Evolutionary conservation across 2,329 filamentous ascomycete genomes (phyloP).

Genomic region (Dactylellina parvicollis): DNA sequence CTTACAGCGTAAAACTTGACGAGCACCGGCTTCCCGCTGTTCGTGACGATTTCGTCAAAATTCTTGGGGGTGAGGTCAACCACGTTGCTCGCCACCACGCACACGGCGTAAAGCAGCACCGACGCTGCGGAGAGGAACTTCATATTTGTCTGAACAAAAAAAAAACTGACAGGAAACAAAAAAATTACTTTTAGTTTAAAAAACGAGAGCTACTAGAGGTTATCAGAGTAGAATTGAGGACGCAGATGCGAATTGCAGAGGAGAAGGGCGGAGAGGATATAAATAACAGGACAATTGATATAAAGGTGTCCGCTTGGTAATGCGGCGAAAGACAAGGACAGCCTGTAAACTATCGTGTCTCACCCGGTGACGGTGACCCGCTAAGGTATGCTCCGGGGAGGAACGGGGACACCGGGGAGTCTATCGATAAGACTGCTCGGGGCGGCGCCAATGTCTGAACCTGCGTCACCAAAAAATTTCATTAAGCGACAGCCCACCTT

Average conservation of each 20-base stretch:
- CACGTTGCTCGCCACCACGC: conserved; percentile 80
- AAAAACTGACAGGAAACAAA: conserved; percentile 9
- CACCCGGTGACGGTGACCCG: neutral
- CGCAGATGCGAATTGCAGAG: too few relatives aligned
- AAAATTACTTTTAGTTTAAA: neutral
- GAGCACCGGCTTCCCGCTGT: conserved; percentile 92
- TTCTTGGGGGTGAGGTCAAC: conserved; percentile 88
- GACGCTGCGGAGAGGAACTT: conserved; percentile 37
- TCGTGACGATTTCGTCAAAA: conserved; percentile 88
- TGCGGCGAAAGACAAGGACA: conserved; percentile 12
- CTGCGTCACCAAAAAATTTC: conserved; percentile 53
- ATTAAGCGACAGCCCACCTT: conserved; percentile 39
- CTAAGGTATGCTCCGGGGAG: neutral
- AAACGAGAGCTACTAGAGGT: neutral
- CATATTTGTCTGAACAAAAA: conserved; percentile 18
- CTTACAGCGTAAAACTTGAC: conserved; percentile 89
- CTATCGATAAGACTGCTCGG: conserved; percentile 32
- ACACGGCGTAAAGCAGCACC: conserved; percentile 59
- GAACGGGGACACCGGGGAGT: neutral
- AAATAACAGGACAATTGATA: conserved; percentile 7
- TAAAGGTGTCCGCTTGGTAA: conserved; percentile 52
- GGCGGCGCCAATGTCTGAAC: neutral
- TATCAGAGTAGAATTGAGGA: neutral
- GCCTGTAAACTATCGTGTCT: conserved; percentile 9
- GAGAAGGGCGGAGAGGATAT: neutral